These are phyloP conservation scores for Phaffia rhodozyma DNA, from an alignment of 1,284 basidiomycete genomes.

Conservation along the genomic window DNA sequence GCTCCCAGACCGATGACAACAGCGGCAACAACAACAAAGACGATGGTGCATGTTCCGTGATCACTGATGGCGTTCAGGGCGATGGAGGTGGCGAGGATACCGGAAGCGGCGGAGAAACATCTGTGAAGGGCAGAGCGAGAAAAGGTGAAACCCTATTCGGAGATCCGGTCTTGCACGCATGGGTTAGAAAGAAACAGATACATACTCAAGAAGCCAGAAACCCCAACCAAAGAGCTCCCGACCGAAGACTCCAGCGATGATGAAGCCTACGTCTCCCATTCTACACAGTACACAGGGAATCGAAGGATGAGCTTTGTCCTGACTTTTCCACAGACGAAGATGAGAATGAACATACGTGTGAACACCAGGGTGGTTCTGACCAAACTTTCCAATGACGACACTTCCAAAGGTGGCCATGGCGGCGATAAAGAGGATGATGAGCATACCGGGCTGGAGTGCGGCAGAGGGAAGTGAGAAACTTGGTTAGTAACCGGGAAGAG, in stretches of 20 bases:
- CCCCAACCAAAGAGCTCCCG: slow-evolving; percentile 26
- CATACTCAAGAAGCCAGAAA: slow-evolving; percentile 21
- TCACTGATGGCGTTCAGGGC: slow-evolving; percentile 23
- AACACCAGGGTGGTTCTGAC: slow-evolving; percentile 21
- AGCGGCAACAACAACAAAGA: background rate
- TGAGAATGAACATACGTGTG: background rate
- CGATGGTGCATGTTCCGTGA: background rate
- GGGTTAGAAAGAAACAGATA: background rate
- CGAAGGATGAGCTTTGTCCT: too few relatives aligned
- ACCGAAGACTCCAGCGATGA: slow-evolving; percentile 26
- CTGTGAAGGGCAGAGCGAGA: background rate
- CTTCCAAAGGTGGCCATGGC: slow-evolving; percentile 27
- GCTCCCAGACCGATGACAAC: slow-evolving; percentile 19
- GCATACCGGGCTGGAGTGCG: slow-evolving; percentile 29
- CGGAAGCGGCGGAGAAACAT: slow-evolving; percentile 4
- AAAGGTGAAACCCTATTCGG: too few relatives aligned
- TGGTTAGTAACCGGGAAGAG: too few relatives aligned
- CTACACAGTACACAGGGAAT: slow-evolving; percentile 8
- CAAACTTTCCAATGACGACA: slow-evolving; percentile 28
- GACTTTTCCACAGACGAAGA: background rate
- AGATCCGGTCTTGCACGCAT: too few relatives aligned
- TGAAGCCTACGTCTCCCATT: slow-evolving; percentile 27
- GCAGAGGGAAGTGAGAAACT: background rate
- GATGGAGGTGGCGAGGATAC: slow-evolving; percentile 21
- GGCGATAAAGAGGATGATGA: slow-evolving; percentile 29